Evolutionary conservation across 1,284 basidiomycete species (phyloP).

Genomic region (Malassezia pachydermatis): DNA sequence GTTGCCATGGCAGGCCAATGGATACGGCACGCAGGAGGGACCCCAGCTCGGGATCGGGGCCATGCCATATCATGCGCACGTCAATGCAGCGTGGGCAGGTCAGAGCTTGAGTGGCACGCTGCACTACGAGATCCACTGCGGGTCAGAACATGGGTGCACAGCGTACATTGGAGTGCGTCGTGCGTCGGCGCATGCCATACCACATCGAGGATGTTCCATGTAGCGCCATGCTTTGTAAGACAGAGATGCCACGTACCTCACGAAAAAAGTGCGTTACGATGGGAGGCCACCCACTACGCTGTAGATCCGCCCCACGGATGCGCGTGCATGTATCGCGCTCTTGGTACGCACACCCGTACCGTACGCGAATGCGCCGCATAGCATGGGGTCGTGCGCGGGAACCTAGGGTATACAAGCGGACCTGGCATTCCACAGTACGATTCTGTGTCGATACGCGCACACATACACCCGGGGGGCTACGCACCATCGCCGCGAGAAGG

Average conservation of each 20-base stretch:
- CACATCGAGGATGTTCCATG: background rate
- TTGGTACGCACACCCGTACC: background rate
- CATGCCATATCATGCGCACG: conserved; percentile 1
- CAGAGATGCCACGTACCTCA: background rate
- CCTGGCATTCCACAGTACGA: too few relatives aligned
- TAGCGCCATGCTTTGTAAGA: conserved; percentile 1
- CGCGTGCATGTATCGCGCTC: background rate
- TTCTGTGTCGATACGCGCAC: background rate
- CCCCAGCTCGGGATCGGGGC: background rate
- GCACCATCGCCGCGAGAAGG: too few relatives aligned
- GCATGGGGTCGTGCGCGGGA: background rate
- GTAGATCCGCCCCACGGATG: background rate
- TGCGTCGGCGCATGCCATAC: background rate
- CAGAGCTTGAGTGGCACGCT: background rate
- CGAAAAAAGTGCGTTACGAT: background rate
- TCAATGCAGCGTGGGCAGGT: conserved; percentile 4
- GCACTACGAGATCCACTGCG: conserved; percentile 2
- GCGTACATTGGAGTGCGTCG: background rate
- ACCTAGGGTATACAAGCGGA: background rate
- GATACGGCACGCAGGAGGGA: background rate
- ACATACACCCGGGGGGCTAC: too few relatives aligned
- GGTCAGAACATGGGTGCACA: background rate
- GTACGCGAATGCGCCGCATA: background rate
- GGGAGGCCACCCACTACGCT: background rate
- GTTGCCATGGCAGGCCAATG: background rate